These are phyloP conservation scores for Luvunga scandens DNA, from an alignment of 345 rosid species.

Conservation along the genomic window DNA sequence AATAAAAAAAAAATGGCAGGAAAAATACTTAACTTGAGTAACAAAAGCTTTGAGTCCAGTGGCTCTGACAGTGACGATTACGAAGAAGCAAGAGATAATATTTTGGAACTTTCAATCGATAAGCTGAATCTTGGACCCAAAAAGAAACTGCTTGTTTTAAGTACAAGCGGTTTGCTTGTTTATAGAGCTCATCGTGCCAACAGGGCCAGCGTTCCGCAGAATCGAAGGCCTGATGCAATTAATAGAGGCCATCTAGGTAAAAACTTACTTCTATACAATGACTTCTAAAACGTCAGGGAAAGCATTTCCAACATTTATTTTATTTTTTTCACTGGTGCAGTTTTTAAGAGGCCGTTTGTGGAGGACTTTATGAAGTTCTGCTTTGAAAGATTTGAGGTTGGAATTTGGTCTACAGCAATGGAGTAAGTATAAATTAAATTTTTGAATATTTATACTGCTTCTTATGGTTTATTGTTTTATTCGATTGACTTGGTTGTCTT, in stretches of 20 bases:
- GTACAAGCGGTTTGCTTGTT: slow-evolving; percentile 26
- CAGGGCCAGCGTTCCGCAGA: background rate
- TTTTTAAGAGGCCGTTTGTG: too few species aligned
- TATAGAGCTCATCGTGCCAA: slow-evolving; percentile 14
- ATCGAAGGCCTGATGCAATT: slow-evolving; percentile 27
- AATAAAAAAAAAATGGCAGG: background rate
- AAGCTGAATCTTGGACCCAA: slow-evolving; percentile 15
- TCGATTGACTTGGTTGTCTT: too few species aligned
- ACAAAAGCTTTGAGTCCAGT: background rate
- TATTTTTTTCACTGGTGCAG: too few species aligned
- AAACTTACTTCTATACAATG: too few species aligned
- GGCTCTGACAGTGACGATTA: background rate
- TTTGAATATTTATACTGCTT: too few species aligned
- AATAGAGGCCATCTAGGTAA: slow-evolving; percentile 25
- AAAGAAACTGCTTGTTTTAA: slow-evolving; percentile 39
- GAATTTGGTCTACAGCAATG: too few species aligned
- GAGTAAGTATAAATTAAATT: too few species aligned
- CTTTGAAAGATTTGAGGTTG: too few species aligned
- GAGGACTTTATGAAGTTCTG: too few species aligned
- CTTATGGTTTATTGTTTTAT: too few species aligned
- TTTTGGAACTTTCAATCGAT: background rate
- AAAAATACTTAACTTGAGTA: background rate
- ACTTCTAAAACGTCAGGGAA: too few species aligned
- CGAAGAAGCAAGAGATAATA: background rate
- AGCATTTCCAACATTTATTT: too few species aligned